Conservation (phyloP, 495 filamentous ascomycete genomes). For the Copromyces sp. region DNA sequence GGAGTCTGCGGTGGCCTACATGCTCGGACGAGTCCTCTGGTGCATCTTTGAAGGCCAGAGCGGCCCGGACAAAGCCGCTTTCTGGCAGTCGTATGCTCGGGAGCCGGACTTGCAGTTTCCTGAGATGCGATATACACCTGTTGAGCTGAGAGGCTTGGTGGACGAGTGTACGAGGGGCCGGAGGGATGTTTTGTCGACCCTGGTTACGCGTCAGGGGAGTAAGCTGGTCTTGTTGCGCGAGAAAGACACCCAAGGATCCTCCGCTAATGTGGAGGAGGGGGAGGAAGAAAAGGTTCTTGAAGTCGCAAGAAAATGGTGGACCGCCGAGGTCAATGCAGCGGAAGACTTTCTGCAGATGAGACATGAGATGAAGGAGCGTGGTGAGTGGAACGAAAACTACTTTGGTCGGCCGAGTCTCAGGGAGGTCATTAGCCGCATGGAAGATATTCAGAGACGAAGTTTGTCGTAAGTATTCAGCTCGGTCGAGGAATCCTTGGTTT, state of each 20-base stretch:
- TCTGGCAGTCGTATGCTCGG: slow-evolving; percentile 39
- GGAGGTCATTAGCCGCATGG: slow-evolving; percentile 17
- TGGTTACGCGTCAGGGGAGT: slow-evolving; percentile 28
- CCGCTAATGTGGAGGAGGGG: neutral
- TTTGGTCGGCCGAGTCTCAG: slow-evolving; percentile 28
- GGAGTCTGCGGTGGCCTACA: slow-evolving; percentile 41
- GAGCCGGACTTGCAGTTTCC: slow-evolving; percentile 41
- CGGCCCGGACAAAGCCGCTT: slow-evolving; percentile 33
- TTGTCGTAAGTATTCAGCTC: neutral
- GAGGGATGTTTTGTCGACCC: slow-evolving; percentile 22
- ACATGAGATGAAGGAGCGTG: slow-evolving; percentile 17
- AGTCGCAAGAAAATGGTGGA: slow-evolving; percentile 32
- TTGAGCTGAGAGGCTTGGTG: slow-evolving; percentile 27
- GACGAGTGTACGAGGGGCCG: slow-evolving; percentile 35
- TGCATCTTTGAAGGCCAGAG: slow-evolving; percentile 43
- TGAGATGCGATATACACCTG: slow-evolving; percentile 28
- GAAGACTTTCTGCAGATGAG: slow-evolving; percentile 28
- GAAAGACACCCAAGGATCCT: neutral
- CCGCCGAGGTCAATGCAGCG: slow-evolving; percentile 28
- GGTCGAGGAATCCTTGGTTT: neutral
- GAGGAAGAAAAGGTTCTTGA: slow-evolving; percentile 16
- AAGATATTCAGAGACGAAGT: neutral
- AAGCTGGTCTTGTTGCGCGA: slow-evolving; percentile 22
- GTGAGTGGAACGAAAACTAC: slow-evolving; percentile 34
- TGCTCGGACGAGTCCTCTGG: slow-evolving; percentile 42